These are phyloP conservation scores for Cinnamomum chago DNA, from an alignment of 164 flowering plant species.

Conservation along the genomic window DNA sequence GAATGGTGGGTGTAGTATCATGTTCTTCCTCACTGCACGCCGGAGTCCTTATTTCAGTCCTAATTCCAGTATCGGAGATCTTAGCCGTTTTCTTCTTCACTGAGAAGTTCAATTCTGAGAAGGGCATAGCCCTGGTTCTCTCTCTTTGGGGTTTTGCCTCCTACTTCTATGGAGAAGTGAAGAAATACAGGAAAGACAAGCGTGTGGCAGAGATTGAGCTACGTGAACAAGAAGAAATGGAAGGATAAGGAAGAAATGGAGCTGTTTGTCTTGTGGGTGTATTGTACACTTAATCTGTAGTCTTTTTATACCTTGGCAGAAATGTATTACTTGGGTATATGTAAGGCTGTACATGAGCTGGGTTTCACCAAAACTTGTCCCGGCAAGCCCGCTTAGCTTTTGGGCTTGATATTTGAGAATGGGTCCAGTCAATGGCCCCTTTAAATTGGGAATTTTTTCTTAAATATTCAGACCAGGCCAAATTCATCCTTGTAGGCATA, in stretches of 20 bases:
- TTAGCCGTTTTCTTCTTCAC: constrained; percentile 27
- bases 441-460: no score
- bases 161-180: constrained; percentile 33
- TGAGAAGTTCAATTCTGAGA: constrained; percentile 22
- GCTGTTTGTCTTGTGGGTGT: no score
- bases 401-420: no score
- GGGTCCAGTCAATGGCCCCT: no score
- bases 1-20: constrained; percentile 48
- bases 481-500: no score
- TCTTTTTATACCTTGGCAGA: no score
- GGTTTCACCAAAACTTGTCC: no score
- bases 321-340: no score
- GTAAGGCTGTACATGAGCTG: no score
- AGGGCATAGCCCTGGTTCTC: constrained; percentile 18
- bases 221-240: neutral
- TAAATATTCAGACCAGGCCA: no score
- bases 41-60: constrained; percentile 35
- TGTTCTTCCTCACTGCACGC: constrained; percentile 48
- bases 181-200: constrained; percentile 22
- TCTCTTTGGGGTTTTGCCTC: constrained; percentile 27
- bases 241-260: neutral
- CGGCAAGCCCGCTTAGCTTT: no score
- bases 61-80: constrained; percentile 46
- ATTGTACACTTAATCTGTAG: no score
- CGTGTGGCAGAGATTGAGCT: constrained; percentile 21